These are phyloP conservation scores for Lycium barbarum DNA, from an alignment of 257 asterid species.

Conservation along the genomic window DNA sequence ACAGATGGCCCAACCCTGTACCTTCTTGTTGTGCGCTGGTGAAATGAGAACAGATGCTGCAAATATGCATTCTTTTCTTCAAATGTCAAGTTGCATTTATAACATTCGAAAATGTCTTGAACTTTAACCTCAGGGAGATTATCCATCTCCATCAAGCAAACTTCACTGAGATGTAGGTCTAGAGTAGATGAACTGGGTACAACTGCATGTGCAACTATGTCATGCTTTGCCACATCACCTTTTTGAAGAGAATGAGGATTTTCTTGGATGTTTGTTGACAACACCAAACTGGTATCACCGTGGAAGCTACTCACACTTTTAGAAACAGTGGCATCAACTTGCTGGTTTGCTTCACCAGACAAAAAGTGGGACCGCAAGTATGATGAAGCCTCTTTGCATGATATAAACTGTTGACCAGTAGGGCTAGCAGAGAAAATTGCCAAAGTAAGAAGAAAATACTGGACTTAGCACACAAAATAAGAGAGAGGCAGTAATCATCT, in stretches of 20 bases:
- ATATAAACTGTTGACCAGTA: constrained; percentile 75
- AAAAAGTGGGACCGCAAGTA: constrained; percentile 71
- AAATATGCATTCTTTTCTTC: constrained; percentile 73
- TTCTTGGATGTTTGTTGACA: constrained; percentile 53
- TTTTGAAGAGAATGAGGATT: constrained; percentile 46
- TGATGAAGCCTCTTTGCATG: constrained; percentile 89
- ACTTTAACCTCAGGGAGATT: constrained; percentile 92
- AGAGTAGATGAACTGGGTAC: constrained; percentile 43
- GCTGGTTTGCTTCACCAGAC: constrained; percentile 48
- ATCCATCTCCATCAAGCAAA: constrained; percentile 64
- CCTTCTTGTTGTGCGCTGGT: constrained; percentile 82
- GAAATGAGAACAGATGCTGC: constrained; percentile 84
- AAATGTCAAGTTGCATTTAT: constrained; percentile 76
- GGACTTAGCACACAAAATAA: neutral
- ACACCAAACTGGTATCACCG: constrained; percentile 16
- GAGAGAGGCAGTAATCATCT: neutral
- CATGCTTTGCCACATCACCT: constrained; percentile 35
- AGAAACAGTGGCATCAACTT: constrained; percentile 49
- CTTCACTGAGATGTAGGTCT: constrained; percentile 47
- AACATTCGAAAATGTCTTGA: constrained; percentile 78
- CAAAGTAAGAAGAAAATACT: constrained; percentile 24
- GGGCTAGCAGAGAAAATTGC: constrained; percentile 60
- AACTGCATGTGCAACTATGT: constrained; percentile 49
- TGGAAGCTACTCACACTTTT: constrained; percentile 52
- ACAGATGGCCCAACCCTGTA: constrained; percentile 69